Base-by-base conservation (phyloP, 129 eudicot species). In the Centrapalus pauciflorus region DNA sequence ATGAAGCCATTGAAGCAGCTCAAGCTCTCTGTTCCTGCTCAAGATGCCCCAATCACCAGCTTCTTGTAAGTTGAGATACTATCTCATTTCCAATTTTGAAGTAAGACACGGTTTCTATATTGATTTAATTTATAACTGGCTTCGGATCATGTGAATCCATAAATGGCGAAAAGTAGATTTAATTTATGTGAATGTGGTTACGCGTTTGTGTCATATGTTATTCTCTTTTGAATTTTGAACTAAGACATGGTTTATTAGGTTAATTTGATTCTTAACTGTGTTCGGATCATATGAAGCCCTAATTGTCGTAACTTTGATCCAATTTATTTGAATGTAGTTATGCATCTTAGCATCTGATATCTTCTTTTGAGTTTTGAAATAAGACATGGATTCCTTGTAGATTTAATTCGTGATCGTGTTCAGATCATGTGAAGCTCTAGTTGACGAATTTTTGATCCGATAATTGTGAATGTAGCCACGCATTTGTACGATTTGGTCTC, bases 11-110 rank as follows among this genome's bases (percentile, higher is more conserved):
- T 92, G 48, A 86, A 89, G 84, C 95, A 82, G 75, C 89, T 93
- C 76, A 93, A 93, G 95, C 96, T 93, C 77, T 77, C 91, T 2
- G 95, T 93, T 25, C 96, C 96, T 43, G 83, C 86, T 81, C 93
- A 88, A 62, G 77, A 84, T n/a, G 84, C 98, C 27, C 86, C 96
- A 12, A 84, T 93, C 60, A 82, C 89, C 66, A 83, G 67, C 72
- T 93, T 93, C 87, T 58, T 93, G 96, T 93, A 80, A 63, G 69
- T 64, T 21, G 6, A 40, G 28, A 55, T 30, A 54, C 38, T 1
- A 65, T 21, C 69, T 32, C 57, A 14, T 50, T 25, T 28, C 28
- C 4, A 16, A 61, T 14, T 72, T 60, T 46, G 17, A 46, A 4
- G 34, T 23, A 11, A 32, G 23, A 14, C 59, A 70, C 49, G 33